These are phyloP conservation scores for Skeletonema marinoi DNA, from an alignment of 108 stramenopile species.

Conservation along the genomic window DNA sequence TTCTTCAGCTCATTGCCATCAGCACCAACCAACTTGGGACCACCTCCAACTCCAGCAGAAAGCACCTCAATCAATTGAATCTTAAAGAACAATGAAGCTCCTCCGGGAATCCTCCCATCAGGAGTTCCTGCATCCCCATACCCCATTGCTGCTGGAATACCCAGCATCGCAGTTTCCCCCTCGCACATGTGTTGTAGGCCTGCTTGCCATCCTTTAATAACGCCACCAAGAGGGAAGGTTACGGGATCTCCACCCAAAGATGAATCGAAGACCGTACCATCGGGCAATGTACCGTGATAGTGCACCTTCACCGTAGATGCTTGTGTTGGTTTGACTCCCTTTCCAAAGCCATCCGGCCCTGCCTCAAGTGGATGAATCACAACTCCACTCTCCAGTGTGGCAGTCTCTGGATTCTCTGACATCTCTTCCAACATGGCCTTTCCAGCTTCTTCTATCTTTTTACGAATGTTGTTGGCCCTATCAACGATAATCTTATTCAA, in stretches of 20 bases:
- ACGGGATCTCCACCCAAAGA: constrained; percentile 78
- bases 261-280: constrained; percentile 86
- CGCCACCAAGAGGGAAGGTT: constrained; percentile 67
- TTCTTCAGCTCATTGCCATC: constrained; percentile 63
- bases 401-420: constrained; percentile 64
- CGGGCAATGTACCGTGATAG: constrained; percentile 86
- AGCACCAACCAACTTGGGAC: constrained; percentile 68
- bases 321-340: constrained; percentile 66
- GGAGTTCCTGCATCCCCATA: constrained; percentile 82
- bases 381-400: constrained; percentile 66
- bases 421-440: constrained; percentile 78
- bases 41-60: constrained; percentile 70
- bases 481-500: constrained; percentile 70
- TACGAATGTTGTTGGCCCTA: constrained; percentile 73
- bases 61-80: constrained; percentile 84
- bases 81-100: constrained; percentile 86
- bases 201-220: constrained; percentile 80
- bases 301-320: constrained; percentile 75
- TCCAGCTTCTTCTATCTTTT: constrained; percentile 69
- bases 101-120: constrained; percentile 84
- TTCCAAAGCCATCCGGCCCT: constrained; percentile 71
- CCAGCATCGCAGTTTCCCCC: constrained; percentile 88
- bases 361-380: constrained; percentile 72
- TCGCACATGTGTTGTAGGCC: constrained; percentile 81
- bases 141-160: constrained; percentile 78